Conservation (phyloP, 1,284 basidiomycete species). For the Papiliotrema flavescens region DNA sequence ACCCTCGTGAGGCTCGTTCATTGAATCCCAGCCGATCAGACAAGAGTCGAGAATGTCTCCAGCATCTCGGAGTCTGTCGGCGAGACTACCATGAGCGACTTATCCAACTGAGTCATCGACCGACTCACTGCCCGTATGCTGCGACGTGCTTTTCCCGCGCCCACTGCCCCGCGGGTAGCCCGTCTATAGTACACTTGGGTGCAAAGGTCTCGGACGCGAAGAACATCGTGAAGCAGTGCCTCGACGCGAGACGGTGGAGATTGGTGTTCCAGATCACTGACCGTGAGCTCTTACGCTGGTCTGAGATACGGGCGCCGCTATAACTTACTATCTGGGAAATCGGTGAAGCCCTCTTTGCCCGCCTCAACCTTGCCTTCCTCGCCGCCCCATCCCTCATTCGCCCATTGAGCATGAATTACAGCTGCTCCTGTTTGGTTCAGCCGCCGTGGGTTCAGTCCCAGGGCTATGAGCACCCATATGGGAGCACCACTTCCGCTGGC, state of each 20-base stretch:
- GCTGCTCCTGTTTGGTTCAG: constrained; percentile 31
- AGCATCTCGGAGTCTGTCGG: constrained; percentile 36
- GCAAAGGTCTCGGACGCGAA: constrained; percentile 30
- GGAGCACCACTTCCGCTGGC: constrained; percentile 32
- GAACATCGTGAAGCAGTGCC: constrained; percentile 39
- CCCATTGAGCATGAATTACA: constrained; percentile 23
- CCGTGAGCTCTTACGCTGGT: background rate
- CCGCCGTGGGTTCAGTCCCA: constrained; percentile 26
- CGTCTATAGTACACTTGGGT: constrained; percentile 33
- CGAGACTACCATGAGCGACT: constrained; percentile 15
- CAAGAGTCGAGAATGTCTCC: constrained; percentile 52
- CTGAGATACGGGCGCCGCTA: background rate
- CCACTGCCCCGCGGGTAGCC: constrained; percentile 18
- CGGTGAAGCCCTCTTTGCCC: constrained; percentile 11
- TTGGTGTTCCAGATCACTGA: constrained; percentile 43
- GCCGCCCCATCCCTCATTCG: constrained; percentile 20
- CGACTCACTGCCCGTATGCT: constrained; percentile 34
- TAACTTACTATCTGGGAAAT: constrained; percentile 33
- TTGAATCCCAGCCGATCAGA: constrained; percentile 77
- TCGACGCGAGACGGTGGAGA: constrained; percentile 25
- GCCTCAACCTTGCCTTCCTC: constrained; percentile 21
- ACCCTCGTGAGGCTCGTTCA: constrained; percentile 92
- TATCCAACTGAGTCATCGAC: background rate
- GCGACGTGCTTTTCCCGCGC: constrained; percentile 11
- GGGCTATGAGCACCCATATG: constrained; percentile 29